Percentiles rank a stretch among this genome's conserved stretches.
phyloP scores from a whole-genome alignment of 768 basidiomycete species.

The Rhizopogon roseolus region DNA sequence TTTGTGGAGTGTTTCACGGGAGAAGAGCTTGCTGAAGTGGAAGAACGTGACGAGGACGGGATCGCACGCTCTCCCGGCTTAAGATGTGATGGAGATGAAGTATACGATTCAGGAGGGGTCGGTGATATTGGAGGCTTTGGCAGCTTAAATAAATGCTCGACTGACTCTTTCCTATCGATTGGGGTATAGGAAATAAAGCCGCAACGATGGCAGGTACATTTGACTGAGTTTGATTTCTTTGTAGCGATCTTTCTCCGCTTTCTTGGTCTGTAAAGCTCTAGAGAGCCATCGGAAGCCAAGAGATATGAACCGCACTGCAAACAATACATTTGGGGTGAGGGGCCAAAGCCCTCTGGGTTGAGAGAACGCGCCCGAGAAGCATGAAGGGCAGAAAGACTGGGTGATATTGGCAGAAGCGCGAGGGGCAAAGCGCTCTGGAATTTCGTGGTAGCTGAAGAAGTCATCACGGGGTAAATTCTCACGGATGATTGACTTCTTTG shows the following conservation, averaged over 20 bases:
- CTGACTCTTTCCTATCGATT: not conserved
- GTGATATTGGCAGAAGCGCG: constrained; percentile 45
- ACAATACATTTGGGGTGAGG: constrained; percentile 34
- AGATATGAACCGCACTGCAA: constrained; percentile 49
- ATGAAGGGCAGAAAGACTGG: constrained; percentile 62
- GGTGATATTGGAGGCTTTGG: not conserved
- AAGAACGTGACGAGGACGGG: constrained; percentile 1
- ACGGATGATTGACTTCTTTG: constrained; percentile 12
- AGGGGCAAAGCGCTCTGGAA: constrained; percentile 47
- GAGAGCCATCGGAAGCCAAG: constrained; percentile 33
- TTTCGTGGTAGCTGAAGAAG: constrained; percentile 28
- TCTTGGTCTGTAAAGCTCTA: constrained; percentile 29
- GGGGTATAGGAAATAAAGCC: constrained; percentile 9
- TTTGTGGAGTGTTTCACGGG: not conserved
- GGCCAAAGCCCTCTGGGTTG: constrained; percentile 19
- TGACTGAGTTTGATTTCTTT: constrained; percentile 1
- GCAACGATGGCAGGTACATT: constrained; percentile 17
- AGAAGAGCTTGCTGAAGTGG: not conserved
- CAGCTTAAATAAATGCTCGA: not conserved
- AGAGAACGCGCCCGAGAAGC: constrained; percentile 32
- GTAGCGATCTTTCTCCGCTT: constrained; percentile 17
- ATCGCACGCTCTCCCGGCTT: not conserved
- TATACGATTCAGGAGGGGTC: not conserved
- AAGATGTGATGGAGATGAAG: not conserved
- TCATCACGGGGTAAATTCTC: constrained; percentile 3